Evolutionary conservation across 306 rosid species (phyloP).

Genomic region (Sechiopsis laciniata): DNA sequence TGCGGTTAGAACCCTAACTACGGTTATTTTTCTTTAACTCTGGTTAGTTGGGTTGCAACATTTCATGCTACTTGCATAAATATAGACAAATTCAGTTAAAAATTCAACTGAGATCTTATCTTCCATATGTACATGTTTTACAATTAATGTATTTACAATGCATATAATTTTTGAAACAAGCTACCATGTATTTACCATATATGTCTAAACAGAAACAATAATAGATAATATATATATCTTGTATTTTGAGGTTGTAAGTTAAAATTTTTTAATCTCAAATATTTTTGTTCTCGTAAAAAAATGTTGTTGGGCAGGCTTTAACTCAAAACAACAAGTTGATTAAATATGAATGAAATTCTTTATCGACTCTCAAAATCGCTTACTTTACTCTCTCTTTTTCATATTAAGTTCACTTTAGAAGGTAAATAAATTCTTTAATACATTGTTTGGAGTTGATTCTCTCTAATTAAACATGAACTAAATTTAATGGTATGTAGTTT

Average conservation of each 20-base stretch:
- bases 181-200: background rate
- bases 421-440: background rate
- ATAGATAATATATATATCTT: too few species aligned
- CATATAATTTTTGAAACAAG: too few species aligned
- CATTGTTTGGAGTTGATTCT: background rate
- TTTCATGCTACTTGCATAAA: constrained; percentile 22
- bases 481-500: background rate
- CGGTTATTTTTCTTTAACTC: constrained; percentile 31
- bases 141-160: too few species aligned
- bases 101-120: background rate
- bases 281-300: too few species aligned
- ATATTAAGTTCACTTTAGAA: too few species aligned
- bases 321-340: background rate
- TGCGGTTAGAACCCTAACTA: constrained; percentile 29
- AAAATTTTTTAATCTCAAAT: too few species aligned
- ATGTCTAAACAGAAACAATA: background rate
- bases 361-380: too few species aligned
- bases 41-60: constrained; percentile 16
- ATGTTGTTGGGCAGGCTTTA: background rate
- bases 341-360: background rate
- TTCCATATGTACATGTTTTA: background rate
- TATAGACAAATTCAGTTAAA: constrained; percentile 19
- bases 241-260: too few species aligned
- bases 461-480: background rate
- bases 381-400: too few species aligned